Base-by-base conservation (phyloP, 2,329 filamentous ascomycete genomes). In the Neocucurbitaria cava region DNA sequence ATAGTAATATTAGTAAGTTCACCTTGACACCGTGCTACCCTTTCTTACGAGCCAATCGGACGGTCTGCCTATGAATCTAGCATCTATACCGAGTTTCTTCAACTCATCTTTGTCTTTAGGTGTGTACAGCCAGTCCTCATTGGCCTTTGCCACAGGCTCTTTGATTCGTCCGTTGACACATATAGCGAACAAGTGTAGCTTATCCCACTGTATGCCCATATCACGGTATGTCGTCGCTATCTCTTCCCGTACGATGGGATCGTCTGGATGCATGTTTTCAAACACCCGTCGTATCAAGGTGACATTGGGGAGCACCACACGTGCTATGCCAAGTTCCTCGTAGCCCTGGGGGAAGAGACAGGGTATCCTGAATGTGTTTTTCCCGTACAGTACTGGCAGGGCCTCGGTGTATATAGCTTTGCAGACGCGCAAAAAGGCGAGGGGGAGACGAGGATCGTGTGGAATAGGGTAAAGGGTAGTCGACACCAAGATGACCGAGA, bases 261-360 rank as follows among this genome's bases (percentile, higher is more conserved):
- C 21, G 35, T 18, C 15, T 43, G n/a, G 1, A 8, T 9, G n/a
- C 38, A 7, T 18, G 17, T 21, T n/a, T 9, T 40, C 40, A 28
- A 59, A 31, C 3, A 59, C 36, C 5, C 48, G 49, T 24, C 52
- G 28, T 15, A 59, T 56, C 11, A 55, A 11, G 13, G 39, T 30
- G 26, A 41, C 53, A 15, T 56, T 53, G 23, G 28, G 33, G 13
- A 15, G 45, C 18, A 15, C 5, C 18, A 39, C 3, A 10, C 23
- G 17, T 21, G 17, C 36, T 21, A 7, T 10, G 17, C 2, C 10
- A 13, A 18, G 10, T 10, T 30, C 15, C n/a, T 33, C 17, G 18
- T 20, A 2, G 9, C 5, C 2, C n/a, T 24, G 3, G n/a, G 10
- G 41, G 49, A 28, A 49, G 54, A 1, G 53, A 48, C 21, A 39